Base-by-base conservation (phyloP, 495 filamentous ascomycete genomes). In the Filosporella fistucella region DNA sequence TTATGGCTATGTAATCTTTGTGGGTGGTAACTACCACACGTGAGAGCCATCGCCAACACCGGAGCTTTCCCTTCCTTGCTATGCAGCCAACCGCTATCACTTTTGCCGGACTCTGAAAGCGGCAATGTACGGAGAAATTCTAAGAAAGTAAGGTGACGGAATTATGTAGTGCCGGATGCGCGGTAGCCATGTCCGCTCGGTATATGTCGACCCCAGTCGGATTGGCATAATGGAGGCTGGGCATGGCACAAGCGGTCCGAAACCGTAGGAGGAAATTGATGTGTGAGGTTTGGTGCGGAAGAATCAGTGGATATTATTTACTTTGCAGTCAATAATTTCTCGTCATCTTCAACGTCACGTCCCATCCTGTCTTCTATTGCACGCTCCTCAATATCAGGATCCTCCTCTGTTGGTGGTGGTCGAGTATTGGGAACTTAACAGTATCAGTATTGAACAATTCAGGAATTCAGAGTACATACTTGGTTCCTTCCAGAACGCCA, bases 401-500 rank as follows among this genome's bases (percentile, higher is more conserved):
- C 45, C 34, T 55, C 48, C 23, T 52, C 52, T 1, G 56, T 55
- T 13, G 56, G 56, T 21, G 51, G 28, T n/a, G 51, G 51, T 20
- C 56, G 42, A n/a, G 43, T 46, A 28, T 51, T 54, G 4, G 26
- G 48, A 22, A 44, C 55, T 51, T 17, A 9, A 18, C 18, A 1
- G 13, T 4, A 25, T 55, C 17, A 55, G 52, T 26, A 23, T 18
- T 37, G n/a, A 6, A 8, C 2, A 28, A 16, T 18, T 35, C 26
- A 55, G n/a, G 10, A 20, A 23, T 12, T 13, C 8, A 9, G 9
- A 43, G 21, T 26, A 32, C 54, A 45, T 42, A 57, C 54, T 34
- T 14, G 56, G 56, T 23, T 55, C 56, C 29, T 59, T 59, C 56
- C 56, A 59, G 14, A 37, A 1, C n/a, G 18, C 44, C 78, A 90